Evolutionary conservation across 2,329 filamentous ascomycete genomes (phyloP), one percentile per base, ranked within the genome.

Genomic region (Sporothrix brunneoviolacea): DNA sequence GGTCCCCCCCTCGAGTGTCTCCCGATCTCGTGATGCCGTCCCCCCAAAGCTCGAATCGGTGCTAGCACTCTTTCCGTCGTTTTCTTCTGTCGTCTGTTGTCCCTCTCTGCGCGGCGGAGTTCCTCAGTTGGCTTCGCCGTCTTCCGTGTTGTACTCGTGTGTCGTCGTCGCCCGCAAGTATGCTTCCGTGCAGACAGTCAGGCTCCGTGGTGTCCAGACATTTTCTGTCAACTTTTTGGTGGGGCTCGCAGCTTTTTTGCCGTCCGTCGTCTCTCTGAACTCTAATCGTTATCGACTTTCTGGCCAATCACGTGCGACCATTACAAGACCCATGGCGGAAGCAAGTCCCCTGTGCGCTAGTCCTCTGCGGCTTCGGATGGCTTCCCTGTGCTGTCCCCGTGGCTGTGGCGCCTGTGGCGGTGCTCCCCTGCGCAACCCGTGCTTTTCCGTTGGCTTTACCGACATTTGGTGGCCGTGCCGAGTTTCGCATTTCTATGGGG

Each of bases 371-470:
- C 18, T 27, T 22, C 10, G n/a, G 13, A 9, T 18, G 18, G 10
- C 41, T 15, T 5, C 24, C 9, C 24, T 7, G n/a, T 13, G 12
- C 6, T n/a, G 10, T 18, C 22, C 32, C 41, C 30, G 37, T 40
- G 36, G 32, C 46, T 45, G 30, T 30, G 30, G 21, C 16, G 2
- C 32, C 8, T 43, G 48, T 50, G 48, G 48, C 48, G 22, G 39
- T 44, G 48, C 48, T 13, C 13, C 10, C 12, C 47, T 16, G 15
- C 9, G 13, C 28, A 45, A 42, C 41, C 52, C 52, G 52, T 54
- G 44, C 40, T 42, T 49, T 54, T 49, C 52, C 52, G 52, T 24
- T 19, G 3, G 30, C 22, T 54, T 48, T 50, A 43, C 48, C 52
- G 48, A 51, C 43, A 19, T 50, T 48, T 48, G 36, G 51, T 35